phyloP scores from a whole-genome alignment of 2,329 filamentous ascomycete genomes.

The Pyrenochaeta sp. region DNA sequence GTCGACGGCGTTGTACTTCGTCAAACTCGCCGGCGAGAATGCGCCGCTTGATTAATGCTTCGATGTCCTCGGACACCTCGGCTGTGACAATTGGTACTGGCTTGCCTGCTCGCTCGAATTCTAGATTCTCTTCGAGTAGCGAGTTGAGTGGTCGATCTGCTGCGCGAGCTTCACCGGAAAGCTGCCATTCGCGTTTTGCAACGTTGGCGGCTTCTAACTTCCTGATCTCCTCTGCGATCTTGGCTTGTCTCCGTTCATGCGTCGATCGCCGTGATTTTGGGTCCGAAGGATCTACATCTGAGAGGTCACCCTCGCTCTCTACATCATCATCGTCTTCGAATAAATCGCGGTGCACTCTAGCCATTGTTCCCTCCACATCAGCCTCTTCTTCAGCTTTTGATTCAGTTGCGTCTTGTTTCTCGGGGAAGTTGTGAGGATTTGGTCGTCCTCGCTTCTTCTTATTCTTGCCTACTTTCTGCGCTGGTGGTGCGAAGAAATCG shows the following conservation, averaged over 20 bases:
- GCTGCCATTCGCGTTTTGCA: slow-evolving; percentile 88
- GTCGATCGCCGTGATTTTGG: slow-evolving; percentile 79
- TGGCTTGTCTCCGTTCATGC: slow-evolving; percentile 86
- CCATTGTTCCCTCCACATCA: slow-evolving; percentile 84
- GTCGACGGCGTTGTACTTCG: slow-evolving; percentile 83
- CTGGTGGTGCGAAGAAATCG: slow-evolving; percentile 91
- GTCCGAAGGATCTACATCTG: slow-evolving; percentile 71
- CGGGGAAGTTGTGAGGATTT: slow-evolving; percentile 61
- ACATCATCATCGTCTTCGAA: slow-evolving; percentile 78
- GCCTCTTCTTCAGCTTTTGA: slow-evolving; percentile 52
- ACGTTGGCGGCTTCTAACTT: slow-evolving; percentile 89
- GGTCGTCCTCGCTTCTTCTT: slow-evolving; percentile 63
- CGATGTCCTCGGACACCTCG: slow-evolving; percentile 88
- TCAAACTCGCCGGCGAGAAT: slow-evolving; percentile 93
- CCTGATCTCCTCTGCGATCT: slow-evolving; percentile 88
- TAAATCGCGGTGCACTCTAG: slow-evolving; percentile 84
- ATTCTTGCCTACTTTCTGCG: slow-evolving; percentile 72
- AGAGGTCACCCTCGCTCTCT: slow-evolving; percentile 64
- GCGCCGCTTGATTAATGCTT: slow-evolving; percentile 91
- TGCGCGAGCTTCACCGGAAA: slow-evolving; percentile 86
- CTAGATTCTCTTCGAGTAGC: slow-evolving; percentile 90
- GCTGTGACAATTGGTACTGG: slow-evolving; percentile 93
- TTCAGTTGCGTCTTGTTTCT: slow-evolving; percentile 29
- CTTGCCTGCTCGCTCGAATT: slow-evolving; percentile 95
- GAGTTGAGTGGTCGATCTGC: slow-evolving; percentile 87